Conservation (phyloP, 352 stramenopile species). For the Phytopythium oedochilum region DNA sequence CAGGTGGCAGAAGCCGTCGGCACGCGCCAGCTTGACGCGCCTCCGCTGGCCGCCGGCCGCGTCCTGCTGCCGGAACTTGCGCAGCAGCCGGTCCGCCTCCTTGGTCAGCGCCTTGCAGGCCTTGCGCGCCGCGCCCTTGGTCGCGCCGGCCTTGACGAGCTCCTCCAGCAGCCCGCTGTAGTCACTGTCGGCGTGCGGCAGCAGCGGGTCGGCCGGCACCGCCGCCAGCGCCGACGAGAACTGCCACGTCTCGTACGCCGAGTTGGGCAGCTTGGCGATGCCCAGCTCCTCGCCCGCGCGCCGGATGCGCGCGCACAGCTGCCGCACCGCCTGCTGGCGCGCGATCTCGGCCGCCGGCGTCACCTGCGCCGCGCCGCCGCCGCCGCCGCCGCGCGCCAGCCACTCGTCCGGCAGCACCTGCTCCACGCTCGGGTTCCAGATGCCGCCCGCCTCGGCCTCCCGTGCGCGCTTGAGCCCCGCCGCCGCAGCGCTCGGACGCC, state of each 20-base stretch:
- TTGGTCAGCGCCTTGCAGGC: constrained; percentile 59
- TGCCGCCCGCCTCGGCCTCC: constrained; percentile 16
- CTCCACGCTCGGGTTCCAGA: constrained; percentile 53
- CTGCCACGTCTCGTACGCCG: constrained; percentile 84
- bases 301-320: constrained; percentile 65
- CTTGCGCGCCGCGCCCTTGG: constrained; percentile 50
- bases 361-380: constrained; percentile 13
- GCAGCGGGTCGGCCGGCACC: constrained; percentile 65
- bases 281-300: constrained; percentile 66
- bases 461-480: constrained; percentile 26
- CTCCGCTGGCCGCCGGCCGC: constrained; percentile 36
- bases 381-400: neutral
- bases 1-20: constrained; percentile 40
- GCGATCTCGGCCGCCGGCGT: constrained; percentile 60
- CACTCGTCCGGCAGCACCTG: constrained; percentile 16
- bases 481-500: neutral
- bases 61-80: constrained; percentile 44
- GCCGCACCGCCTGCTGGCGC: constrained; percentile 59
- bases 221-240: constrained; percentile 72
- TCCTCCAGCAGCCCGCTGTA: constrained; percentile 70
- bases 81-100: constrained; percentile 47
- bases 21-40: constrained; percentile 32
- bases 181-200: constrained; percentile 65
- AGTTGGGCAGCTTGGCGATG: constrained; percentile 73
- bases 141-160: constrained; percentile 65